Conservation (phyloP, 352 stramenopile species). For the Pythium scleroteichum region DNA sequence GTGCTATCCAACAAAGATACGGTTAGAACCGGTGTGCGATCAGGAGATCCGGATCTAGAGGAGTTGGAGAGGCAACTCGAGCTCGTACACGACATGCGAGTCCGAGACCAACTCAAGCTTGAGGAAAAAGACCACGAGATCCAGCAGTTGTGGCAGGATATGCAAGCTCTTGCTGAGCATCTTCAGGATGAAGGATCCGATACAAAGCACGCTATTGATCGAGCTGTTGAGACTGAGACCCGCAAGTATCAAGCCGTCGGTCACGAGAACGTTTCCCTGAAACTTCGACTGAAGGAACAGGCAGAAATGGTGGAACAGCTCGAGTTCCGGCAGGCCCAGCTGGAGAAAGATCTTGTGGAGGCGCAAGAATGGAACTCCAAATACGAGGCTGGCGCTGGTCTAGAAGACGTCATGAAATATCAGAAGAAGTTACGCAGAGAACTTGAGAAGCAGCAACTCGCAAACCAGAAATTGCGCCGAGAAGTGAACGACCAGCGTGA, state of each 20-base stretch:
- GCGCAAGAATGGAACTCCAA: conserved; percentile 64
- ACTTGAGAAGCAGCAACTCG: conserved; percentile 55
- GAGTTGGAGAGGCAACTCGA: conserved; percentile 63
- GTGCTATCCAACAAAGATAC: background rate
- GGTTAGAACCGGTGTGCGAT: background rate
- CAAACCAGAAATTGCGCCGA: conserved; percentile 58
- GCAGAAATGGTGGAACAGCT: conserved; percentile 46
- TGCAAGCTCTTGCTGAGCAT: conserved; percentile 59
- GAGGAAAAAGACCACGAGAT: conserved; percentile 58
- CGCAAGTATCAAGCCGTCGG: conserved; percentile 29
- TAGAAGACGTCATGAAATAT: conserved; percentile 75
- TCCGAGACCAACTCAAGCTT: conserved; percentile 62
- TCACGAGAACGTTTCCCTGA: conserved; percentile 42
- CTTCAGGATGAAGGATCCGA: conserved; percentile 35
- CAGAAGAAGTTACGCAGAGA: conserved; percentile 74
- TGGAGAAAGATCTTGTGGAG: conserved; percentile 63
- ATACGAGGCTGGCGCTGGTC: conserved; percentile 61
- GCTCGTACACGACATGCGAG: conserved; percentile 65
- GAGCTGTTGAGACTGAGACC: conserved; percentile 37
- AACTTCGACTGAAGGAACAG: conserved; percentile 54
- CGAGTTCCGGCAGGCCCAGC: conserved; percentile 49
- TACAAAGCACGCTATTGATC: conserved; percentile 35
- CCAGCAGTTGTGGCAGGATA: conserved; percentile 56
- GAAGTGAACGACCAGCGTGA: conserved; percentile 66
- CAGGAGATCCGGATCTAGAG: conserved; percentile 24